phyloP scores from a whole-genome alignment of 192 early-diverging fungal genomes.

The Coemansia sp. region DNA sequence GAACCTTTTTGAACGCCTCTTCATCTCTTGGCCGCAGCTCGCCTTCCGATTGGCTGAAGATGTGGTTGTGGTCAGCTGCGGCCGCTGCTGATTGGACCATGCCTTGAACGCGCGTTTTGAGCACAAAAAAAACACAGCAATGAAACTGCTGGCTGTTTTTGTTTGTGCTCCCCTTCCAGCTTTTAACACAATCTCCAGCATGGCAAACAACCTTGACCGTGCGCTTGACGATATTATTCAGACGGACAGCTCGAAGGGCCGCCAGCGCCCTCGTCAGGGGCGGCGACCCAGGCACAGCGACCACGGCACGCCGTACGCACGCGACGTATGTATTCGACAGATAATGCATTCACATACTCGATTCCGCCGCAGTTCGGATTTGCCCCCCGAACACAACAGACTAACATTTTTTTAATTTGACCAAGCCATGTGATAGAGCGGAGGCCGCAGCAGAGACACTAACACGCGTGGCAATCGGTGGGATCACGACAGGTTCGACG shows the following conservation, averaged over 20 bases:
- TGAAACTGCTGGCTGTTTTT: too few species aligned
- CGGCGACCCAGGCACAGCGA: conserved; percentile 1
- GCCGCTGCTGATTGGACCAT: neutral
- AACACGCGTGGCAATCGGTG: neutral
- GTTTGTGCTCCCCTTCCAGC: neutral
- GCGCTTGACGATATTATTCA: conserved; percentile 48
- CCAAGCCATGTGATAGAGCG: neutral
- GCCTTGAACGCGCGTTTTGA: neutral
- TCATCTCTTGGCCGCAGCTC: neutral
- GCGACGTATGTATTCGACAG: neutral
- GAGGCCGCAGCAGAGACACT: neutral
- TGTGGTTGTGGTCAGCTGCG: neutral
- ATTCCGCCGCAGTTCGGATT: too few species aligned
- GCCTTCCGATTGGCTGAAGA: neutral
- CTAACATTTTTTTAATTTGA: neutral
- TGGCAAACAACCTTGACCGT: conserved; percentile 30
- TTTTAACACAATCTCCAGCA: conserved; percentile 1
- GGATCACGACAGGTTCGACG: conserved; percentile 3
- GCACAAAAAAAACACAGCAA: too few species aligned
- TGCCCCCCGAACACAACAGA: too few species aligned
- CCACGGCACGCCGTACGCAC: conserved; percentile 8
- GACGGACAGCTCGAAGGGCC: neutral
- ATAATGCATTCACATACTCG: neutral
- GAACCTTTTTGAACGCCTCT: neutral
- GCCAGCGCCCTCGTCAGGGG: neutral